A percentile compares a stretch with the other conserved stretches of the same genome.
Conservation (phyloP, 1,284 basidiomycete genomes). For the Moniliophthora roreri region DNA sequence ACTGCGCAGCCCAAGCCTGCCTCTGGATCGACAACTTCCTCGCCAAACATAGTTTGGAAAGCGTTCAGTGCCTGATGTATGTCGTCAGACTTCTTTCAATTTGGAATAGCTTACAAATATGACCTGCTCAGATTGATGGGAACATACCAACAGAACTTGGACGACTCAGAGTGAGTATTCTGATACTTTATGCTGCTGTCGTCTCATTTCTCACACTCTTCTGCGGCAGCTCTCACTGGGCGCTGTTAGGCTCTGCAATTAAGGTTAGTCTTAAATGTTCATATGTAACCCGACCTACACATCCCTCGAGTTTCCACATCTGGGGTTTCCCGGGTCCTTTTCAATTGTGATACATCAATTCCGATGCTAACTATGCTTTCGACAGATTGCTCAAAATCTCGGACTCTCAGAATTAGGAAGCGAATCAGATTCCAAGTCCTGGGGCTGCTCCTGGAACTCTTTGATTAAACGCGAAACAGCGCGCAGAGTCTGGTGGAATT, state of each 20-base stretch:
- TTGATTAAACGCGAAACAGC: constrained; percentile 23
- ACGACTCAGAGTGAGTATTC: constrained; percentile 23
- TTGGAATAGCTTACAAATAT: not conserved
- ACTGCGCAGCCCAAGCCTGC: constrained; percentile 24
- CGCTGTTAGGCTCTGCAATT: constrained; percentile 23
- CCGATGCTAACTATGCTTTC: not conserved
- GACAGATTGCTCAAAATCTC: constrained; percentile 25
- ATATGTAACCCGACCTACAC: no score
- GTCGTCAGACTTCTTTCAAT: constrained; percentile 3
- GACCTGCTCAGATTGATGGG: constrained; percentile 22
- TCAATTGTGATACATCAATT: not conserved
- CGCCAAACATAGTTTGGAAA: constrained; percentile 22
- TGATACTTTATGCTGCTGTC: not conserved
- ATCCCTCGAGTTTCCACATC: no score
- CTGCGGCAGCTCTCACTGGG: constrained; percentile 20
- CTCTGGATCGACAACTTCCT: constrained; percentile 23
- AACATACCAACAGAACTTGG: constrained; percentile 25
- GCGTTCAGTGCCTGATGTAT: constrained; percentile 23
- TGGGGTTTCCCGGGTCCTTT: no score
- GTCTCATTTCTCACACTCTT: not conserved
- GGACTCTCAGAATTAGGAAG: constrained; percentile 22
- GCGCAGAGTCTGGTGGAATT: constrained; percentile 24
- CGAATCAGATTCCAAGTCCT: constrained; percentile 18
- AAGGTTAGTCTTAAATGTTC: constrained; percentile 14
- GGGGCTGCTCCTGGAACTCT: constrained; percentile 20